Base-by-base conservation (phyloP, 495 filamentous ascomycete species). In the Penicillium parvum region DNA sequence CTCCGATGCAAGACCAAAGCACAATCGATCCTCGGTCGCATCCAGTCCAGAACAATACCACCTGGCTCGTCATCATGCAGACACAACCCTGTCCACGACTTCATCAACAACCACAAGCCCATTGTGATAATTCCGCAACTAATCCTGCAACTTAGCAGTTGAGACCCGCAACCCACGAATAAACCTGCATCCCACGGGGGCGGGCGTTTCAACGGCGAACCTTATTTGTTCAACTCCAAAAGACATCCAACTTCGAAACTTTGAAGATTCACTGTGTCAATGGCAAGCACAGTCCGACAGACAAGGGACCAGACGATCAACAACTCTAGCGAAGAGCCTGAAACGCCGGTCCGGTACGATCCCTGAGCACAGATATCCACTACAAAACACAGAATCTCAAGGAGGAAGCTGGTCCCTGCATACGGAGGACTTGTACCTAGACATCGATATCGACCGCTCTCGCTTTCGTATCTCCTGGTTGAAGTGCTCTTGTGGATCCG, bases 301-400 rank as follows among this genome's bases (percentile, higher is more conserved):
- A 19, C 11, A 23, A 20, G 34, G 19, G 22, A 15, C 2, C 10
- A 12, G 23, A 2, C 16, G 8, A 35, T 18, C 32, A 20, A 29
- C 9, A n/a, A n/a, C n/a, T n/a, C n/a, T n/a, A 11, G 28, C 28
- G 16, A 30, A 30, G 28, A 8, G 29, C 16, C 30, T 40, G 37
- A 40, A 40, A 40, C 37, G 29, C 23, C 15, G 37, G 37, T 9
- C 19, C 27, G 14, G 14, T 15, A 5, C 23, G 23, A 40, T 29
- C 28, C 37, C 25, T 40, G 15, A 40, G 37, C 37, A 40, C 37
- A 25, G 37, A 40, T 40, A n/a, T n/a, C n/a, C n/a, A n/a, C n/a
- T n/a, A n/a, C n/a, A n/a, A n/a, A n/a, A n/a, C n/a, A n/a, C n/a
- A n/a, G n/a, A n/a, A n/a, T n/a, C n/a, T n/a, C n/a, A n/a, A n/a